A percentile compares a stretch with the other conserved stretches of the same genome.
Conservation (phyloP, 352 stramenopile genomes). For the Pythium sp. region DNA sequence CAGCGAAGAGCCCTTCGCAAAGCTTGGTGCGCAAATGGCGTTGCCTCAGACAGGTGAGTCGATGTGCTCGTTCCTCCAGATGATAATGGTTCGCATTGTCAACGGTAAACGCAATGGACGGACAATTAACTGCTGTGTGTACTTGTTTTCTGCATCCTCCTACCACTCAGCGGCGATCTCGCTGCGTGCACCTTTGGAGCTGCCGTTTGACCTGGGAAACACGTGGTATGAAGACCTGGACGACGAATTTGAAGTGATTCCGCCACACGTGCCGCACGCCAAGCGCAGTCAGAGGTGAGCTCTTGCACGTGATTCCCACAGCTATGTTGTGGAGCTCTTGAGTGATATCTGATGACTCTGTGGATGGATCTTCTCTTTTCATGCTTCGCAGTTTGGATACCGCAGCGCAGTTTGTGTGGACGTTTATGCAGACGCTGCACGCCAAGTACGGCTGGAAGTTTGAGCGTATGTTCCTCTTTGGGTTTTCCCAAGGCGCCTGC, state of each 20-base stretch:
- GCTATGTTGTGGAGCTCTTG: too few species aligned
- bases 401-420: conserved; percentile 36
- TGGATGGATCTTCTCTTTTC: too few species aligned
- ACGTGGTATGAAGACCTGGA: conserved; percentile 63
- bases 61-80: too few species aligned
- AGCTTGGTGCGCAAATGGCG: conserved; percentile 48
- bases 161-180: conserved; percentile 35
- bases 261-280: conserved; percentile 28
- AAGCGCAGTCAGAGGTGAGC: conserved; percentile 44
- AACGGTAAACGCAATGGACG: neutral
- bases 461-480: conserved; percentile 59
- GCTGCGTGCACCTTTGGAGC: conserved; percentile 44
- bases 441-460: conserved; percentile 45
- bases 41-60: conserved; percentile 59
- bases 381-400: conserved; percentile 29
- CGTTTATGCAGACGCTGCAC: conserved; percentile 46
- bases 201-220: conserved; percentile 53
- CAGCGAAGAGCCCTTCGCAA: conserved; percentile 48
- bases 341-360: too few species aligned
- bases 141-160: neutral
- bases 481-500: conserved; percentile 62
- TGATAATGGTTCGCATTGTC: neutral
- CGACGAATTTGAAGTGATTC: conserved; percentile 43
- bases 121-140: neutral
- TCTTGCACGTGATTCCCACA: neutral